Evolutionary conservation across 2,329 filamentous ascomycete species (phyloP).

Genomic region (Colletotrichum ledebouriae): DNA sequence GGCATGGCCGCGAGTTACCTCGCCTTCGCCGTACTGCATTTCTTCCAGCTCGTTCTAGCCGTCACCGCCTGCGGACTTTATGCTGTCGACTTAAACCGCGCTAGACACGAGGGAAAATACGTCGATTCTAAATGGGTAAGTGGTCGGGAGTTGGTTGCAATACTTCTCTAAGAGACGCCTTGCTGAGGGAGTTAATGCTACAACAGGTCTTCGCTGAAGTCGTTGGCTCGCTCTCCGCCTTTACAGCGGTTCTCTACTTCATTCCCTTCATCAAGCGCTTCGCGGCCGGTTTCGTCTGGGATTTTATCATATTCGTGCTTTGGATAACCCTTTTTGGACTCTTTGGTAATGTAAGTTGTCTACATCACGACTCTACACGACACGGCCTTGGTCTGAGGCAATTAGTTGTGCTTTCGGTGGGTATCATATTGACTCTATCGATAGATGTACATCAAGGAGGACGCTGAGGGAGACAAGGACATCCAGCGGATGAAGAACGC

Average conservation of each 20-base stretch:
- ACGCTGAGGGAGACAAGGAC: constrained; percentile 72
- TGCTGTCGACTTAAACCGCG: constrained; percentile 73
- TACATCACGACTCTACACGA: background rate
- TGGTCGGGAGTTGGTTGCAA: too few relatives aligned
- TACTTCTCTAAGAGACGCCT: too few relatives aligned
- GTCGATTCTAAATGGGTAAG: constrained; percentile 79
- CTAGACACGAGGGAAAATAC: constrained; percentile 62
- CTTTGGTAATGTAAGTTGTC: constrained; percentile 73
- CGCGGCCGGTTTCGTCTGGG: constrained; percentile 74
- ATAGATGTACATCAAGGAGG: constrained; percentile 78
- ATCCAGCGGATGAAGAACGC: constrained; percentile 86
- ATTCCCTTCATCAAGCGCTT: constrained; percentile 71
- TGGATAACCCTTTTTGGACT: constrained; percentile 88
- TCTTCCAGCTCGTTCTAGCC: constrained; percentile 82
- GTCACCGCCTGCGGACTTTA: constrained; percentile 85
- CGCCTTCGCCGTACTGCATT: constrained; percentile 73
- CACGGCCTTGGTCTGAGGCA: background rate
- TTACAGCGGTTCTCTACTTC: constrained; percentile 75
- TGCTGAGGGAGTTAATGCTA: too few relatives aligned
- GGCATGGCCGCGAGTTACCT: constrained; percentile 63
- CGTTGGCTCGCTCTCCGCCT: constrained; percentile 73
- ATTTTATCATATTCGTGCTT: constrained; percentile 79
- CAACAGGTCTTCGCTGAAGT: constrained; percentile 78
- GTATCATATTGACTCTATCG: constrained; percentile 9
- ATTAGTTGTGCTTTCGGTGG: background rate